Base-by-base conservation (phyloP, 2,329 filamentous ascomycete species). In the Colletotrichum cuscutae region DNA sequence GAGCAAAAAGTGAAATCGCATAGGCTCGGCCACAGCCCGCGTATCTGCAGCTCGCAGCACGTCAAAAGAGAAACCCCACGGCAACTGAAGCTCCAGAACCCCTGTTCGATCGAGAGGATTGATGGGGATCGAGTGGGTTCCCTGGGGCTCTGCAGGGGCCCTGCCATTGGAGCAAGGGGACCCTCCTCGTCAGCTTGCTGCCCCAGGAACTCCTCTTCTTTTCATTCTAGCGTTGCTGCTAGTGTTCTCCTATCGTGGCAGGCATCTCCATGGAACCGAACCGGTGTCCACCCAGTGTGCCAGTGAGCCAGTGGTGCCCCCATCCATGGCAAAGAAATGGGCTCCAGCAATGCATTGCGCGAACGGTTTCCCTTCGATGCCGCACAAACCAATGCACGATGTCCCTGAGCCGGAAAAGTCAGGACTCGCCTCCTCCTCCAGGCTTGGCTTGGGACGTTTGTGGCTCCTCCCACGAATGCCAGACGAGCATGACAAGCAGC, bases 61-160 rank as follows among this genome's bases (percentile, higher is more conserved):
- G 65, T 70, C 70, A 72, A 63, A 19, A 49, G 42, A 49, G 42
- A 49, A 56, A 56, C 70, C 70, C 70, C 70, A 72, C 70, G 70
- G 60, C 70, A 72, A 67, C 52, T 62, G 62, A 70, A 72, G 70
- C 70, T 72, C 65, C 59, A 60, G 58, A 56, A 37, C 57, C 70
- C 66, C 56, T 72, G 66, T 35, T 60, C 65, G 70, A 72, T 72
- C 70, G 70, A 72, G 60, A 56, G 65, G 70, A 72, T 65, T 70
- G 65, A 72, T 72, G 70, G 70, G 66, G 70, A 70, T 72, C 70
- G 65, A 53, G 70, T 72, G 70, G 70, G 70, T 72, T 72, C 70
- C 69, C 70, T 72, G 70, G 70, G 70, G 70, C 66, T 72, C 66
- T 70, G 60, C 70, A 72, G 49, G 66, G 70, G 65, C 32, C 46